Conservation (phyloP, 2,329 filamentous ascomycete species). For the Penicillium sclerotiorum region DNA sequence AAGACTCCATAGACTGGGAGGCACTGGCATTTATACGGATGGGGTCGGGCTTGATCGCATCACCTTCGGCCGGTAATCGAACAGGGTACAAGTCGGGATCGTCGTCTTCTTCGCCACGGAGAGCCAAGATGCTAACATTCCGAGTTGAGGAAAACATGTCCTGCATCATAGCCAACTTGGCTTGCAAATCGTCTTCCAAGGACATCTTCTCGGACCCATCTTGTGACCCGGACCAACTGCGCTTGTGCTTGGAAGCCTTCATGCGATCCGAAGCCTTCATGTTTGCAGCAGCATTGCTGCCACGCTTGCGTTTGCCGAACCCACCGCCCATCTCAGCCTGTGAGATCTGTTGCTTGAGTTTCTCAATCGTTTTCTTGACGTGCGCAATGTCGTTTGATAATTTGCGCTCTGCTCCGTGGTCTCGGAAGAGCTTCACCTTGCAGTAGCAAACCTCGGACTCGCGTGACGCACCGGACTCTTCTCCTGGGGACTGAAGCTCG, state of each 20-base stretch:
- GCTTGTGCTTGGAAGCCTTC: constrained; percentile 88
- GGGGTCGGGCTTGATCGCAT: constrained; percentile 33
- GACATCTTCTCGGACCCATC: constrained; percentile 46
- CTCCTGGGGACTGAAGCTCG: constrained; percentile 61
- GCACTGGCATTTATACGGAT: constrained; percentile 35
- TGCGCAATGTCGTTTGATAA: constrained; percentile 92
- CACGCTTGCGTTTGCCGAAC: constrained; percentile 62
- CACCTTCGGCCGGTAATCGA: constrained; percentile 37
- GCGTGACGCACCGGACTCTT: constrained; percentile 36
- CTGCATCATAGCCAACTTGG: constrained; percentile 47
- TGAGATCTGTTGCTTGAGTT: constrained; percentile 88
- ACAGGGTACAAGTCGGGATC: constrained; percentile 50
- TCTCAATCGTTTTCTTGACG: constrained; percentile 95
- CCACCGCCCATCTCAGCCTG: constrained; percentile 68
- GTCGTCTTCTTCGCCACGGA: constrained; percentile 48
- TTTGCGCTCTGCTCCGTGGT: constrained; percentile 93
- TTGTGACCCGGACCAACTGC: constrained; percentile 88
- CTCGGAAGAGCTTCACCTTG: constrained; percentile 95
- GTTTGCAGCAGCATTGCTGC: constrained; percentile 55
- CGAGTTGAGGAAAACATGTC: constrained; percentile 52
- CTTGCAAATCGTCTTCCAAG: constrained; percentile 49
- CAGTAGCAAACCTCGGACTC: constrained; percentile 83
- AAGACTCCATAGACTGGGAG: constrained; percentile 34
- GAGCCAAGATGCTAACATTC: constrained; percentile 44
- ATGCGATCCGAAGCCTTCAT: constrained; percentile 59